phyloP scores from a whole-genome alignment of 495 filamentous ascomycete species.

The Tuber indicum region DNA sequence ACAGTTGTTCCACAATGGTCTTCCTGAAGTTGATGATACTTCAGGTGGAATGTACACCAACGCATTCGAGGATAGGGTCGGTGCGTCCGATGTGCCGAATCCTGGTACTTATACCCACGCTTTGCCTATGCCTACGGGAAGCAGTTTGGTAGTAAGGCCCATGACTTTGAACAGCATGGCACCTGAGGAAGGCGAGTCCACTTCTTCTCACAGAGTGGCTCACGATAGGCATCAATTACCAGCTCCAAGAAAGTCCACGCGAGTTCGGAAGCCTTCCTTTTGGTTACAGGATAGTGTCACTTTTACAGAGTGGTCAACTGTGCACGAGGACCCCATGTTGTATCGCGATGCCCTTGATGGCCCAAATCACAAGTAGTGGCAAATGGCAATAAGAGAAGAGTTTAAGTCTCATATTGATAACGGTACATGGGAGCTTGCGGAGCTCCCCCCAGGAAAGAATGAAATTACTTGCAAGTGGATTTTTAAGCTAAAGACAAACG shows the following conservation, averaged over 20 bases:
- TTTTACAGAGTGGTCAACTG: background rate
- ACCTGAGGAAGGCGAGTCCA: background rate
- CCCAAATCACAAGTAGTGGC: accelerated
- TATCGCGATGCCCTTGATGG: background rate
- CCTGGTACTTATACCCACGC: background rate
- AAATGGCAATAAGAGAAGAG: background rate
- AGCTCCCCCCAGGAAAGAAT: background rate
- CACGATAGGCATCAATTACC: background rate
- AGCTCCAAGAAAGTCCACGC: background rate
- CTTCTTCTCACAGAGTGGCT: background rate
- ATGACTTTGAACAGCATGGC: background rate
- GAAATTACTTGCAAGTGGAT: background rate
- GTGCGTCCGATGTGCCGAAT: background rate
- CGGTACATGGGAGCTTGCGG: background rate
- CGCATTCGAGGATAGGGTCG: background rate
- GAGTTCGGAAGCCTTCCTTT: background rate
- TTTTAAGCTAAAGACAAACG: background rate
- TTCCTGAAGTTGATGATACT: too few relatives aligned
- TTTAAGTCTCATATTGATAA: background rate
- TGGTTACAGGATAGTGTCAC: background rate
- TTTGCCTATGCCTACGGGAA: background rate
- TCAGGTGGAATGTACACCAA: too few relatives aligned
- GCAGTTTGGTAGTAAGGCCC: background rate
- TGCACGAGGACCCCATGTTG: background rate
- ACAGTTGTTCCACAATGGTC: too few relatives aligned